Conservation (phyloP, 345 rosid species). For the Noccaea caerulescens region DNA sequence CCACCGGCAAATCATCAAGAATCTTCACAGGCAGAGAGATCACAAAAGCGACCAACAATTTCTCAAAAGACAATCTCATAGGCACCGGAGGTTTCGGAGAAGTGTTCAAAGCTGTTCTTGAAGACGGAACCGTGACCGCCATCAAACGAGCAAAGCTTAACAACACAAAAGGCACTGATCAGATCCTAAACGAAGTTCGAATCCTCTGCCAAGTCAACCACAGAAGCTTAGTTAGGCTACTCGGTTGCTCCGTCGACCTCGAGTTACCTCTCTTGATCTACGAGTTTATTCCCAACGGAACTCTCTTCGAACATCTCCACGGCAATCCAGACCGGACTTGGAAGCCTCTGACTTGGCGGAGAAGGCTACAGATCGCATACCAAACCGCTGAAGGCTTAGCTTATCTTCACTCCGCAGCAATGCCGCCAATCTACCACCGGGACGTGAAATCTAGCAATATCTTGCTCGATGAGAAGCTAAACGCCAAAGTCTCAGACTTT, state of each 20-base stretch:
- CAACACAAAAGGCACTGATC: conserved; percentile 55
- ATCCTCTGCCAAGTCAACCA: conserved; percentile 71
- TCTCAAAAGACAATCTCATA: conserved; percentile 57
- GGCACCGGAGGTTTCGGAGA: conserved; percentile 72
- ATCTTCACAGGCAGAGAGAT: conserved; percentile 58
- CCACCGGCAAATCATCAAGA: conserved; percentile 53
- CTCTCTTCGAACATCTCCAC: conserved; percentile 61
- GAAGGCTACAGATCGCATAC: conserved; percentile 51
- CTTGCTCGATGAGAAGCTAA: conserved; percentile 54
- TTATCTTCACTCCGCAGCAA: conserved; percentile 62
- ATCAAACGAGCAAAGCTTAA: conserved; percentile 63
- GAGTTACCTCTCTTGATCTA: conserved; percentile 58
- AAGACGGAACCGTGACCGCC: conserved; percentile 57
- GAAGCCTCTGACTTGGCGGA: conserved; percentile 47
- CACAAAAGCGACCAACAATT: conserved; percentile 57
- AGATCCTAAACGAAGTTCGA: conserved; percentile 62
- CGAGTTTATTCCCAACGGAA: conserved; percentile 62
- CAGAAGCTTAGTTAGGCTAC: conserved; percentile 55
- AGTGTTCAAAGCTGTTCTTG: conserved; percentile 63
- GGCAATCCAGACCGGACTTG: conserved; percentile 34
- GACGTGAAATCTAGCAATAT: conserved; percentile 69
- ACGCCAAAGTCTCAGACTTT: conserved; percentile 62
- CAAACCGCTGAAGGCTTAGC: conserved; percentile 64
- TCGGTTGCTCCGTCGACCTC: conserved; percentile 54
- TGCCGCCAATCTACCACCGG: conserved; percentile 63